Evolutionary conservation across 257 asterid species (phyloP).

Genomic region (Plantago elongata): DNA sequence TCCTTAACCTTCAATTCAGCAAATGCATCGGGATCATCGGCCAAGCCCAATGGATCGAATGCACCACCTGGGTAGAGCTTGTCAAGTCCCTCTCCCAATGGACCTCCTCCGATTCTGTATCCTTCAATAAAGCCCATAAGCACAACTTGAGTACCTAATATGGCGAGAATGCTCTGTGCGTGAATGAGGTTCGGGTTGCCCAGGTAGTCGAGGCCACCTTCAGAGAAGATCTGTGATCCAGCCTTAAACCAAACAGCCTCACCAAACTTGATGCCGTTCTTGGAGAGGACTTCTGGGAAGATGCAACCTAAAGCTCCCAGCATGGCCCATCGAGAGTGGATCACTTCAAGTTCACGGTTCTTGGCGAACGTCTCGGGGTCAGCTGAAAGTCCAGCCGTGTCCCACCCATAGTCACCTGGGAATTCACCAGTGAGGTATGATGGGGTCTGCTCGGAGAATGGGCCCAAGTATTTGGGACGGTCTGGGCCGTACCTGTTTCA

Average conservation of each 20-base stretch:
- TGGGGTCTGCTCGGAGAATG: conserved; percentile 90
- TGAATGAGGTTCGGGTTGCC: conserved; percentile 90
- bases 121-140: conserved; percentile 84
- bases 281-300: conserved; percentile 72
- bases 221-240: conserved; percentile 81
- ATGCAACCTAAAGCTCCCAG: conserved; percentile 88
- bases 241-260: conserved; percentile 96
- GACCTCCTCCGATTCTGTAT: conserved; percentile 87
- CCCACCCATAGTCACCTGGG: conserved; percentile 97
- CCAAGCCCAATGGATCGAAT: conserved; percentile 73
- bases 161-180: conserved; percentile 85
- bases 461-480: conserved; percentile 91
- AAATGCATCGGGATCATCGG: conserved; percentile 53
- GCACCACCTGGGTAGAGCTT: conserved; percentile 79
- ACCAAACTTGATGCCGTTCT: conserved; percentile 73
- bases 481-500: conserved; percentile 75
- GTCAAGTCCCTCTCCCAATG: conserved; percentile 85
- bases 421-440: conserved; percentile 86
- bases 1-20: conserved; percentile 60
- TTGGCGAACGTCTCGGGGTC: conserved; percentile 88
- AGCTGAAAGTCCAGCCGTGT: conserved; percentile 92
- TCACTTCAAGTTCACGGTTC: conserved; percentile 88
- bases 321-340: conserved; percentile 94
- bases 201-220: conserved; percentile 81
- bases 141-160: conserved; percentile 80